Evolutionary conservation across 176 grass and related monocot species (phyloP).

Genomic region (Eragrostis nindensis): DNA sequence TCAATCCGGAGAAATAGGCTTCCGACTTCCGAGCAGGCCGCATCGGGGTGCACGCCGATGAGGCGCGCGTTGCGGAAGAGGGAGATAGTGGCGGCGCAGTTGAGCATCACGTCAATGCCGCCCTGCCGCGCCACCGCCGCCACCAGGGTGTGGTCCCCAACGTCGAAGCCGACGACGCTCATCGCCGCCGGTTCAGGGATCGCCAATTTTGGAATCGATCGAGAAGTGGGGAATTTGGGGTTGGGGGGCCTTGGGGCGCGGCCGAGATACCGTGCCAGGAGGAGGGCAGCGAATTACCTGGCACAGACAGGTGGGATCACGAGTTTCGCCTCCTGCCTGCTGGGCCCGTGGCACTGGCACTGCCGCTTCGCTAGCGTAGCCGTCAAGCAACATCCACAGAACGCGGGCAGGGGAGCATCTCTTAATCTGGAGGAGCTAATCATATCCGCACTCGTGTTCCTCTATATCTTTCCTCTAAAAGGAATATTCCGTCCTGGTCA

Average conservation of each 20-base stretch:
- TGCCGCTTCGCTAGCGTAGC: too few relatives aligned
- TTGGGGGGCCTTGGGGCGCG: too few relatives aligned
- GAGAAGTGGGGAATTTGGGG: constrained; percentile 9
- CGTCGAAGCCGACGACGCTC: constrained; percentile 79
- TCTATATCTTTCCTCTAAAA: too few relatives aligned
- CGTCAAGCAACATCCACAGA: too few relatives aligned
- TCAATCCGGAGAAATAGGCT: too few relatives aligned
- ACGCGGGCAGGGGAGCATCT: too few relatives aligned
- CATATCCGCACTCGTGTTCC: too few relatives aligned
- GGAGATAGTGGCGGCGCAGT: constrained; percentile 71
- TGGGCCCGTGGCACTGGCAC: background rate
- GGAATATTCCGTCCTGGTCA: too few relatives aligned
- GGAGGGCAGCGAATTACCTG: background rate
- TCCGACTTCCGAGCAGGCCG: too few relatives aligned
- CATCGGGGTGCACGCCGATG: constrained; percentile 55
- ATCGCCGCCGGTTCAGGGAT: constrained; percentile 21
- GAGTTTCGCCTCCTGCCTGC: background rate
- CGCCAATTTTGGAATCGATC: constrained; percentile 37
- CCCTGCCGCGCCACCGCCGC: constrained; percentile 62
- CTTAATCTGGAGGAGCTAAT: too few relatives aligned
- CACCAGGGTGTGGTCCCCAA: constrained; percentile 84
- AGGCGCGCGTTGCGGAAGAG: constrained; percentile 69
- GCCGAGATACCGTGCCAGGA: too few relatives aligned
- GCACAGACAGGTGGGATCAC: background rate
- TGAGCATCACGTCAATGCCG: constrained; percentile 76